phyloP scores from a whole-genome alignment of 2,329 filamentous ascomycete genomes.

The Paraphoma chrysanthemicola region DNA sequence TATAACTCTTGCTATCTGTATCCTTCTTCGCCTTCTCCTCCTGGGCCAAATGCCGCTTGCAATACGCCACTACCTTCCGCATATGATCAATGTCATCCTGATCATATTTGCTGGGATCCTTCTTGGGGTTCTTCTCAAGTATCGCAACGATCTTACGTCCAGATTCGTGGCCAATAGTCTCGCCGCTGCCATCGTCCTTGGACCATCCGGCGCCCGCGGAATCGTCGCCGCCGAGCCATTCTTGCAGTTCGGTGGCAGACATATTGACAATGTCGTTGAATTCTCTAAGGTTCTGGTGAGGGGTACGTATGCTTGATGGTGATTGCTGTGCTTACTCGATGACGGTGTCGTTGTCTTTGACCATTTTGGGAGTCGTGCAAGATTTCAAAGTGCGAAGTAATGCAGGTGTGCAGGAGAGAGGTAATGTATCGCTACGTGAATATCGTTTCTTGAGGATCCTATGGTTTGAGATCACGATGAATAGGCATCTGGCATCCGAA shows the following conservation, averaged over 20 bases:
- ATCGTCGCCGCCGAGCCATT: slow-evolving; percentile 67
- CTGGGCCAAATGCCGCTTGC: slow-evolving; percentile 71
- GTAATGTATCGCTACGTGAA: no score
- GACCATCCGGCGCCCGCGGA: slow-evolving; percentile 66
- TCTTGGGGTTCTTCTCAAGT: slow-evolving; percentile 66
- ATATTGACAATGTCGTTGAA: slow-evolving; percentile 74
- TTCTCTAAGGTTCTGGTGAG: slow-evolving; percentile 52
- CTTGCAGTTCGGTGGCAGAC: slow-evolving; percentile 65
- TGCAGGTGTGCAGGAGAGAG: no score
- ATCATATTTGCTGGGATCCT: slow-evolving; percentile 63
- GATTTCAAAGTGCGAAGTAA: background rate
- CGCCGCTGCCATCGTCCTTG: slow-evolving; percentile 62
- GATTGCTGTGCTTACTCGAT: slow-evolving; percentile 50
- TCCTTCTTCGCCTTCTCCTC: slow-evolving; percentile 65
- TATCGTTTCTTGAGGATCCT: no score
- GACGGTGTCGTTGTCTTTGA: slow-evolving; percentile 60
- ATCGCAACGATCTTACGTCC: slow-evolving; percentile 70
- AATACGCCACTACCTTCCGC: slow-evolving; percentile 69
- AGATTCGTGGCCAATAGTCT: slow-evolving; percentile 68
- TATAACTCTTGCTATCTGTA: slow-evolving; percentile 63
- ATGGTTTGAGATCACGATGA: no score
- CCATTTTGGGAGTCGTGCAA: slow-evolving; percentile 48
- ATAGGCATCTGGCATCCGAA: no score
- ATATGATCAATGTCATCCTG: slow-evolving; percentile 66
- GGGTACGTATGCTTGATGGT: background rate